Base-by-base conservation (phyloP, 305 asterid genomes). In the Fraxinus velutina region DNA sequence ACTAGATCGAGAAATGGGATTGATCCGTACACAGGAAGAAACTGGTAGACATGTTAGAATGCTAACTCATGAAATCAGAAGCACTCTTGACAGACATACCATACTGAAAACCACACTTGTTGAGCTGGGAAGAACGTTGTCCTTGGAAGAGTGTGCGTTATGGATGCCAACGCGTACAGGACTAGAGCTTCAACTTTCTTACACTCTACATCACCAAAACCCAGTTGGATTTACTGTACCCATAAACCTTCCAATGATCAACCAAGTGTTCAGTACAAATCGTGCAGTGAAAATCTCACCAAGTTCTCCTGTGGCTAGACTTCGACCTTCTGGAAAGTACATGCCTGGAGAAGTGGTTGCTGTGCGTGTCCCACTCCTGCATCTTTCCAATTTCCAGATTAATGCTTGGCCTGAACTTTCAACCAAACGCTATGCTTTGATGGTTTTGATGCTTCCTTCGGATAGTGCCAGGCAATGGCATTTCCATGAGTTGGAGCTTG, bases 81-180 rank as follows among this genome's bases (percentile, higher is more conserved):
- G 99, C 90, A 96, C 98, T 29, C 98, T 96, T 42, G 98, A 96
- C 84, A 85, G 99, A 84, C 99, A 96, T 77, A 96, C 99, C n/a
- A 94, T 96, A 33, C 85, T 96, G 36, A 96, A 92, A 83, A 90
- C 99, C 73, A 96, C 98, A 9, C 97, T 96, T 32, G 93, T 93
- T 79, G 99, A 96, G 92, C 89, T 96, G 57, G 99, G 99, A 77
- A 90, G 97, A 86, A 93, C 98, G 6, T 82, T 96, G 85, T 96
- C 87, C 5, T 83, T 96, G 88, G 99, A 94, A 89, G 98, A 96
- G 85, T 96, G 99, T 76, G 98, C 99, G 8, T 84, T 96, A 57
- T 96, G 99, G 99, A 96, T 96, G 99, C 99, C 99, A 12, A 94
- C 99, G 0, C 90, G 96, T 68, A 88, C 94, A 6, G 99, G 98